phyloP scores from a whole-genome alignment of 2,329 filamentous ascomycete species.

The Bipolaris oryzae region DNA sequence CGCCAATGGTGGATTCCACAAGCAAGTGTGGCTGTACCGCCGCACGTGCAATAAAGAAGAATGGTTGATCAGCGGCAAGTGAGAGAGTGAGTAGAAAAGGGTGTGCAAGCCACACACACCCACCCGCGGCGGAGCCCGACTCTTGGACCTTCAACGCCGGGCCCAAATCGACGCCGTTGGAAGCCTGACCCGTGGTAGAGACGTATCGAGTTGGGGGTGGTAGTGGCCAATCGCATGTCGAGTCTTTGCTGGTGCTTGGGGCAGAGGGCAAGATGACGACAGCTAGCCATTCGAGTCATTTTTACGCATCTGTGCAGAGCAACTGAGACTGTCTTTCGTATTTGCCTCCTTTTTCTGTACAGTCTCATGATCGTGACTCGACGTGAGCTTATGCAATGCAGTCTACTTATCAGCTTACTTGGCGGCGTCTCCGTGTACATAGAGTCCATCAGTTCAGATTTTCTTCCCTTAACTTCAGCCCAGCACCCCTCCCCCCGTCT shows the following conservation, averaged over 20 bases:
- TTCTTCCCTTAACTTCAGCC: background rate
- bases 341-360: background rate
- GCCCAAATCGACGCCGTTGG: conserved; percentile 10
- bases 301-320: background rate
- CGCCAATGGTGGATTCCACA: background rate
- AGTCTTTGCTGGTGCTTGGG: background rate
- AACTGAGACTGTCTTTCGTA: background rate
- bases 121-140: conserved; percentile 2
- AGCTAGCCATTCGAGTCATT: background rate
- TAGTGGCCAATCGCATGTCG: conserved; percentile 1
- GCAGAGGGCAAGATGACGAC: background rate
- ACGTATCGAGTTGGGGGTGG: conserved; percentile 7
- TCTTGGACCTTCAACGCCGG: conserved; percentile 1
- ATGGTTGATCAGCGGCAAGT: conserved; percentile 2
- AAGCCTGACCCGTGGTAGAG: conserved; percentile 18
- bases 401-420: too few species aligned
- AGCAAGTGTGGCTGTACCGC: conserved; percentile 5
- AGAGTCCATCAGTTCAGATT: background rate
- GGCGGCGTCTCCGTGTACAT: background rate
- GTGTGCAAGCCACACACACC: too few species aligned
- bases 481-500: background rate
- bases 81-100: background rate
- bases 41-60: background rate
- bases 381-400: too few species aligned
- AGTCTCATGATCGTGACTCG: background rate